phyloP scores from a whole-genome alignment of 768 basidiomycete species.

The Lentinula sp. region DNA sequence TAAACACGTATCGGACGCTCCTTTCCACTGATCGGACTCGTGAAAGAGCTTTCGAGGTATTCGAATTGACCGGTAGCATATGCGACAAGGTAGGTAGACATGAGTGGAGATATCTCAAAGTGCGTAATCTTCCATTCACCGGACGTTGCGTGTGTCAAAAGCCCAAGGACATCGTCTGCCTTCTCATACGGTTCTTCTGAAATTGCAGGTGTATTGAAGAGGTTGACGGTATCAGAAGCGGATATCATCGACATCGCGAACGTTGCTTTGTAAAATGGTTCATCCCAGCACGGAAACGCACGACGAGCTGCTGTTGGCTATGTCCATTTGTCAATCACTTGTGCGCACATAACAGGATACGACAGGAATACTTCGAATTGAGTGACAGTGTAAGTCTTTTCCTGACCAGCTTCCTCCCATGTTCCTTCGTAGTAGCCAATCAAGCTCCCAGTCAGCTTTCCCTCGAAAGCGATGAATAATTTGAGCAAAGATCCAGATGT shows the following conservation, averaged over 20 bases:
- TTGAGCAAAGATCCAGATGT: conserved; percentile 64
- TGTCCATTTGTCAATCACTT: neutral
- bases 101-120: conserved; percentile 58
- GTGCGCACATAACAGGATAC: neutral
- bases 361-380: conserved; percentile 67
- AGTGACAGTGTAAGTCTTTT: conserved; percentile 70
- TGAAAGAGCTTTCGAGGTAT: conserved; percentile 50
- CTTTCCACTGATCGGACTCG: conserved; percentile 52
- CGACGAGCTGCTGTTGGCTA: conserved; percentile 82
- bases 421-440: conserved; percentile 76
- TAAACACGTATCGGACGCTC: conserved; percentile 62
- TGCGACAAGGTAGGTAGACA: conserved; percentile 69
- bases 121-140: conserved; percentile 53
- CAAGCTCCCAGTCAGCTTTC: conserved; percentile 64
- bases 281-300: conserved; percentile 75
- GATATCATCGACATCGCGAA: conserved; percentile 55
- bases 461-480: conserved; percentile 64
- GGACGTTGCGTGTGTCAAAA: conserved; percentile 21
- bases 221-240: conserved; percentile 43
- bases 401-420: conserved; percentile 54
- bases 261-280: conserved; percentile 66
- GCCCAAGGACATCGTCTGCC: neutral
- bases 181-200: conserved; percentile 29
- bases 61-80: conserved; percentile 59
- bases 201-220: conserved; percentile 62